phyloP scores from a whole-genome alignment of 495 filamentous ascomycete genomes.

The Jackrogersella minutella region DNA sequence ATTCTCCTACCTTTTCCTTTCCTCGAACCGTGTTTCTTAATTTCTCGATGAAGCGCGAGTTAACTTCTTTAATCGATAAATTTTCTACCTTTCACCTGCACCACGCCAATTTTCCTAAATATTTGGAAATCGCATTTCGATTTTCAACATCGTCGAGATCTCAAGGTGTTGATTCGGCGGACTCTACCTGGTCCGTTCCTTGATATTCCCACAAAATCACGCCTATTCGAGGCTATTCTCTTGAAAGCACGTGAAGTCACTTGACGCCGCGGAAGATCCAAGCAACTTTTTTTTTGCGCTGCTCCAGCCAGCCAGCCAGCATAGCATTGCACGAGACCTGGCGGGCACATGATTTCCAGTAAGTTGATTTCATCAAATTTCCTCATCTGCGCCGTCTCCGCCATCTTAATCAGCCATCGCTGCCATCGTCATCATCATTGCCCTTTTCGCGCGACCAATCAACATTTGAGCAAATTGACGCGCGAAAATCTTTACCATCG shows the following conservation, averaged over 20 bases:
- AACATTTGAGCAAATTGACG: not conserved
- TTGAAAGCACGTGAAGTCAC: slow-evolving; percentile 49
- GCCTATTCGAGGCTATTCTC: slow-evolving; percentile 46
- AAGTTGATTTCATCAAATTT: slow-evolving; percentile 28
- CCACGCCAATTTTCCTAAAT: slow-evolving; percentile 8
- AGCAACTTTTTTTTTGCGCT: slow-evolving; percentile 28
- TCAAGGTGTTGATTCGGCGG: slow-evolving; percentile 32
- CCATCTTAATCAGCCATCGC: slow-evolving; percentile 2
- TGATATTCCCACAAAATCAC: slow-evolving; percentile 43
- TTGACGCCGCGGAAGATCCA: slow-evolving; percentile 46
- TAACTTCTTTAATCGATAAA: slow-evolving; percentile 28
- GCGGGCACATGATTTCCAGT: slow-evolving; percentile 47
- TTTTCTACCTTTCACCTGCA: slow-evolving; percentile 17
- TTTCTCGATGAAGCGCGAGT: slow-evolving; percentile 40
- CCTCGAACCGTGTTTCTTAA: slow-evolving; percentile 29
- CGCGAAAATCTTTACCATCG: slow-evolving; percentile 27
- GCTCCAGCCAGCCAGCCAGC: slow-evolving; percentile 16
- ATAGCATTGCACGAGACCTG: slow-evolving; percentile 44
- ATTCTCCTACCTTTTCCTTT: slow-evolving; percentile 38
- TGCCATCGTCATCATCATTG: slow-evolving; percentile 9
- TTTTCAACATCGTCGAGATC: slow-evolving; percentile 27
- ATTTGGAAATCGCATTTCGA: slow-evolving; percentile 1
- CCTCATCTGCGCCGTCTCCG: not conserved
- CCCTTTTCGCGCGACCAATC: slow-evolving; percentile 12
- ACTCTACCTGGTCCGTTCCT: slow-evolving; percentile 32